phyloP scores from a whole-genome alignment of 495 filamentous ascomycete genomes.

The Aspergillus mulundensis region DNA sequence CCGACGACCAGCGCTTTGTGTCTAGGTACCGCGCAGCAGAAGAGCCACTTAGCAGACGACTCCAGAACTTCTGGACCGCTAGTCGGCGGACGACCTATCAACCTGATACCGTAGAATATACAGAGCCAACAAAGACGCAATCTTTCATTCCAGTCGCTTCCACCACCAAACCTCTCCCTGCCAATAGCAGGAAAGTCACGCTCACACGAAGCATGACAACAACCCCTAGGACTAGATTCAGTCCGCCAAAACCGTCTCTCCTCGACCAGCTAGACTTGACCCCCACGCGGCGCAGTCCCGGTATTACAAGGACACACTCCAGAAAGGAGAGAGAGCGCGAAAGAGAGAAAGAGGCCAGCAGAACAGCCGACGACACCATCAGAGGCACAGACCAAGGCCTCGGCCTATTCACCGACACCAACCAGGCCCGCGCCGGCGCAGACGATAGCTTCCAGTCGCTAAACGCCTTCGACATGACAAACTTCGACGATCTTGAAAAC shows the following conservation, averaged over 20 bases:
- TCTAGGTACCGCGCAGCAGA: slow-evolving; percentile 28
- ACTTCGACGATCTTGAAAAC: slow-evolving; percentile 31
- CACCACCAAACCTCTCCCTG: slow-evolving; percentile 27
- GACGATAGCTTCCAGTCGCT: slow-evolving; percentile 24
- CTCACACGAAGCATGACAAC: slow-evolving; percentile 36
- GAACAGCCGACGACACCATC: slow-evolving; percentile 14
- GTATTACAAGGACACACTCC: slow-evolving; percentile 27
- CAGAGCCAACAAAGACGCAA: slow-evolving; percentile 19
- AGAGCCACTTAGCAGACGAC: slow-evolving; percentile 39
- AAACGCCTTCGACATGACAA: slow-evolving; percentile 34
- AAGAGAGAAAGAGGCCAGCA: slow-evolving; percentile 1
- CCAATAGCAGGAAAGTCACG: slow-evolving; percentile 32
- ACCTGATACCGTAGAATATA: slow-evolving; percentile 16
- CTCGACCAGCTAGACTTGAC: slow-evolving; percentile 40
- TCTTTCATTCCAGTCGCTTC: slow-evolving; percentile 15
- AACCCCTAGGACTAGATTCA: slow-evolving; percentile 43
- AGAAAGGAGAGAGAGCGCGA: neutral
- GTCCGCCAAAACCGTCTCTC: slow-evolving; percentile 42
- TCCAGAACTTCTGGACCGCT: slow-evolving; percentile 41
- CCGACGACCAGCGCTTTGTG: slow-evolving; percentile 26
- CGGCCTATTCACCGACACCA: slow-evolving; percentile 23
- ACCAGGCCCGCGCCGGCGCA: slow-evolving; percentile 18
- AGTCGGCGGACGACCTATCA: slow-evolving; percentile 25
- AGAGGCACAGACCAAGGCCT: slow-evolving; percentile 22
- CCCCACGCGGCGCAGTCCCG: slow-evolving; percentile 35